phyloP scores from a whole-genome alignment of 73 alveolate species.

The Symbiodinium pilosum region DNA sequence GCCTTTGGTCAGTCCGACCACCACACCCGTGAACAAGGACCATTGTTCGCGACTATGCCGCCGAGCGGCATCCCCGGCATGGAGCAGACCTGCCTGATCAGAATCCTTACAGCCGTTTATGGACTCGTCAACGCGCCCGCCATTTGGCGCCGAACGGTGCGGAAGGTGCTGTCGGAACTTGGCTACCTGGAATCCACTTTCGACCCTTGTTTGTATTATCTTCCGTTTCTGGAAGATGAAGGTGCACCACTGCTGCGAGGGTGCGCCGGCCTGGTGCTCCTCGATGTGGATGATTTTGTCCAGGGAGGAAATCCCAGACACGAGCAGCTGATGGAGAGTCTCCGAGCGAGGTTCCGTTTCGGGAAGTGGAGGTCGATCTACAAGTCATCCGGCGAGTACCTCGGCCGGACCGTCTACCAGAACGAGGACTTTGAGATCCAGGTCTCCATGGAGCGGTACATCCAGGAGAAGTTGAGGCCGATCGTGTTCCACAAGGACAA shows the following conservation, averaged over 20 bases:
- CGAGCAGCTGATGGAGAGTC: background rate
- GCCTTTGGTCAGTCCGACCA: background rate
- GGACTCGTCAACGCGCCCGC: background rate
- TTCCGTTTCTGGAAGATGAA: background rate
- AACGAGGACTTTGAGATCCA: background rate
- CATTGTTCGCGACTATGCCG: background rate
- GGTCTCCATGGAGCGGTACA: conserved; percentile 3
- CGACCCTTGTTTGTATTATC: background rate
- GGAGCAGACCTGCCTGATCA: background rate
- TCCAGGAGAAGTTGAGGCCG: conserved; percentile 9
- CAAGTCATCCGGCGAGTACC: background rate
- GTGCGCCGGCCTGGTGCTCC: background rate
- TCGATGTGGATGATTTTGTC: background rate
- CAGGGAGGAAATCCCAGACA: background rate
- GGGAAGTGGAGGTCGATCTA: background rate
- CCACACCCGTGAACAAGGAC: background rate
- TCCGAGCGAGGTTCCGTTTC: background rate
- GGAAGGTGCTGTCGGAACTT: background rate
- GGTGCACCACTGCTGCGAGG: background rate
- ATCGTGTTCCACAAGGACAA: too few relatives aligned
- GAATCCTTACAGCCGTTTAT: background rate
- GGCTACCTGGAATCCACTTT: background rate
- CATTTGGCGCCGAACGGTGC: background rate
- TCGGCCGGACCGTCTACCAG: background rate
- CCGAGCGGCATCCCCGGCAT: background rate